Base-by-base conservation (phyloP, 371 early-diverging fungal species). In the Saksenaea oblongispora region DNA sequence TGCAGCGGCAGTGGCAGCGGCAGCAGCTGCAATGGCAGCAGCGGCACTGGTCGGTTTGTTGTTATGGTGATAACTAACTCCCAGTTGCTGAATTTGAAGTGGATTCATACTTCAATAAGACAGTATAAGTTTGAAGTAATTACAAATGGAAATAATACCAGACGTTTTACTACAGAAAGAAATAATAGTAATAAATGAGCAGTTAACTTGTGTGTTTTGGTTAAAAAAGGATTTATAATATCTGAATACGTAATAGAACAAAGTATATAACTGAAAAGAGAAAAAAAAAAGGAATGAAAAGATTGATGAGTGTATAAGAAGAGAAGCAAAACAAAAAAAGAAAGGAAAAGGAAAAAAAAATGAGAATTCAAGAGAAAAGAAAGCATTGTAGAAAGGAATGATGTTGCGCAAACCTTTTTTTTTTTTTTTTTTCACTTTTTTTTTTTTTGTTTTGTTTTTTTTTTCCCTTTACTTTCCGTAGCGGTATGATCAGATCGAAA, bases 311-410 rank as follows among this genome's bases (percentile, higher is more conserved):
- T 37, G 56, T 15, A 36, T 11, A 39, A 58, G 26, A 58, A 55
- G 34, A 44, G 35, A 57, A 37, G 35, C 57, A 37, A 28, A 18
- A 66, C 41, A 67, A 34, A 59, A 56, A 35, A 60, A 53, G 53
- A 42, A 17, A 39, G 35, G 39, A 67, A 26, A 60, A 54, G 31
- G 28, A 28, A 60, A 60, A 61, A 61, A 18, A 10, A 34, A 55
- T 42, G 51, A 22, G 51, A 47, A 47, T 47, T 47, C 51, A 47
- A 47, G 51, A 47, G 51, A 17, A 47, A 47, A 22, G 10, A 10
- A 47, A 47, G 51, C 11, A 9, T 47, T 22, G 51, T 22, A 2
- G 22, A 47, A 47, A 47, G 51, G 51, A 47, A 47, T 47, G 51
- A 47, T 9, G 22, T 11, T 17, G n/a, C 22, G 10, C 31, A 31